phyloP scores from a whole-genome alignment of 2,329 filamentous ascomycete species.

The Chaetomium olivaceum region DNA sequence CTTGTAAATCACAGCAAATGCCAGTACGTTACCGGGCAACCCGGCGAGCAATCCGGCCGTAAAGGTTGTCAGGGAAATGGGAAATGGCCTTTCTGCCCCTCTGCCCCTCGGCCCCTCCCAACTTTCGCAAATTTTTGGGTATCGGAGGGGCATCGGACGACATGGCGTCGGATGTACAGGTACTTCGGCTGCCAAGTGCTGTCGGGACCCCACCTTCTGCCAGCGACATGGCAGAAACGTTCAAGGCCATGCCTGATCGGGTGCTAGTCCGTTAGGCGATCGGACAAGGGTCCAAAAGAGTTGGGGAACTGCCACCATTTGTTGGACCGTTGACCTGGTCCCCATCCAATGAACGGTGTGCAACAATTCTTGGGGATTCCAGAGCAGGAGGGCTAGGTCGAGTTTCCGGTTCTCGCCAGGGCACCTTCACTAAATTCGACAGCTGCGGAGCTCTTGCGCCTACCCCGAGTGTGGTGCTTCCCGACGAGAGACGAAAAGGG shows the following conservation, averaged over 20 bases:
- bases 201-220: slow-evolving; percentile 26
- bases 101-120: background rate
- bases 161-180: slow-evolving; percentile 29
- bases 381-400: slow-evolving; percentile 14
- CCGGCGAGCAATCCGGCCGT: background rate
- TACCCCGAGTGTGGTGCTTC: slow-evolving; percentile 23
- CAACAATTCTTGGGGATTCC: slow-evolving; percentile 29
- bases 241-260: slow-evolving; percentile 22
- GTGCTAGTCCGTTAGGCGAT: slow-evolving; percentile 32
- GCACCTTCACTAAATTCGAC: slow-evolving; percentile 24
- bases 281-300: slow-evolving; percentile 36
- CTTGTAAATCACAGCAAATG: background rate
- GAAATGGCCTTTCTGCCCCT: background rate
- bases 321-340: slow-evolving; percentile 33
- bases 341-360: slow-evolving; percentile 30
- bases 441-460: slow-evolving; percentile 29
- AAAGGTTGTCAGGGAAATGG: slow-evolving; percentile 4
- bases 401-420: slow-evolving; percentile 17
- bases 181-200: slow-evolving; percentile 29
- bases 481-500: slow-evolving; percentile 23
- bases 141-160: slow-evolving; percentile 29
- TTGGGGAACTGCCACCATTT: slow-evolving; percentile 35
- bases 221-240: slow-evolving; percentile 24
- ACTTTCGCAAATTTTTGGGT: slow-evolving; percentile 17
- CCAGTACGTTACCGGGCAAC: background rate